These are phyloP conservation scores for Stachybotrys elegans DNA, from an alignment of 2,329 filamentous ascomycete genomes.

Conservation along the genomic window DNA sequence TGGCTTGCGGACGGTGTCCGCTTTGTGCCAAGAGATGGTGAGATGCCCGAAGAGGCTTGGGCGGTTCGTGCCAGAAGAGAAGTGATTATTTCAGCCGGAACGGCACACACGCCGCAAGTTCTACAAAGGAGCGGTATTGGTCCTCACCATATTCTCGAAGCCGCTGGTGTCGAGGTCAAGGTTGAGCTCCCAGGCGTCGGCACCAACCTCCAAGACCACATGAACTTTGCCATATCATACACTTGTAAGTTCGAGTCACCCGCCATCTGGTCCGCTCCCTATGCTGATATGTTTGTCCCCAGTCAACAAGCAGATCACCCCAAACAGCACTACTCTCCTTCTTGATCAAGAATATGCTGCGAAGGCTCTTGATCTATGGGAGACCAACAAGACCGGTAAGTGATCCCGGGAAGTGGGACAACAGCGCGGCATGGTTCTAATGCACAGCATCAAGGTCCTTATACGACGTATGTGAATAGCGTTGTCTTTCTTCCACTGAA, in stretches of 20 bases:
- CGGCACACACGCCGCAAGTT: slow-evolving; percentile 36
- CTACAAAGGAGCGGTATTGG: slow-evolving; percentile 39
- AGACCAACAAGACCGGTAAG: slow-evolving; percentile 9
- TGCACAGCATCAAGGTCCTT: slow-evolving; percentile 8
- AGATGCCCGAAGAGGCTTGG: slow-evolving; percentile 1
- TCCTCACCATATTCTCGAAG: slow-evolving; percentile 23
- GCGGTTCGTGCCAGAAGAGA: slow-evolving; percentile 23
- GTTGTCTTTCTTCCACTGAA: slow-evolving; percentile 13
- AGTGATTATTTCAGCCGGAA: slow-evolving; percentile 36
- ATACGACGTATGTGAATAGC: slow-evolving; percentile 12
- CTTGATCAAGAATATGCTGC: slow-evolving; percentile 10
- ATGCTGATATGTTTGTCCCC: background rate
- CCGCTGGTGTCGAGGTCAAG: slow-evolving; percentile 43
- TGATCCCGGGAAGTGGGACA: background rate
- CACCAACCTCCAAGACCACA: slow-evolving; percentile 50
- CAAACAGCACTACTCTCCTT: slow-evolving; percentile 15
- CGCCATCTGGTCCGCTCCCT: no score
- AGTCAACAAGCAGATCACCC: slow-evolving; percentile 12
- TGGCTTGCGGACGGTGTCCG: slow-evolving; percentile 5
- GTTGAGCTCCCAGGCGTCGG: slow-evolving; percentile 58
- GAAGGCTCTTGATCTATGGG: slow-evolving; percentile 9
- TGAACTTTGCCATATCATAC: slow-evolving; percentile 15
- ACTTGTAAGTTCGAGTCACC: slow-evolving; percentile 10
- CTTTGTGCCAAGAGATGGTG: slow-evolving; percentile 7
- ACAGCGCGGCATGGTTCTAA: no score